Base-by-base conservation (phyloP, 257 asterid genomes). In the Solanum piurae region DNA sequence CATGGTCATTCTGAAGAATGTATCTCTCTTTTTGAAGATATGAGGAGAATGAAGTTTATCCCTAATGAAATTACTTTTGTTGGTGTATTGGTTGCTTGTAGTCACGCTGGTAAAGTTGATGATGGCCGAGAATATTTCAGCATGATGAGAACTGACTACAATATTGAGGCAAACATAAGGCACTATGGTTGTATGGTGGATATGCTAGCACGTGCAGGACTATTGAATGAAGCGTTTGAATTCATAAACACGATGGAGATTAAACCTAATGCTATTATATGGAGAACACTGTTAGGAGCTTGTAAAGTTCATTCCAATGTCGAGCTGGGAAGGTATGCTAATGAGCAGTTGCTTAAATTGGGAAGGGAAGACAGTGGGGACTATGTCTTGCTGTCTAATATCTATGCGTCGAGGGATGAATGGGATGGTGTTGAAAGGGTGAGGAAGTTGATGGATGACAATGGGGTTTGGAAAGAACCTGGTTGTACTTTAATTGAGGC, bases 111-210 rank as follows among this genome's bases (percentile, higher is more conserved):
- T 49, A 91, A 91, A 91, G 95, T 95, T 42, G 86, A 90, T 40
- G 94, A 92, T 21, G 98, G 96, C 8, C 93, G 92, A 20, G 88
- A 83, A 33, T 92, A 92, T 68, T 94, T 94, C 83, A 86, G 83
- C 77, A 86, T 90, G 88, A 94, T 94, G 94, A 91, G 87, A 84
- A 84, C 88, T 40, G 87, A 76, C 40, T 92, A 92, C 38, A 84
- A 91, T 8, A 90, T 94, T 25, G 88, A 89, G 86, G 94, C 98
- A 4, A 95, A 93, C 88, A 84, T 90, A 85, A 89, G 88, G 90
- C 98, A 95, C 75, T 91, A 89, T 72, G 98, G 98, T 23, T 95
- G 98, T 89, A 93, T 95, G 95, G 96, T 95, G 37, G 96, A 94
- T 86, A 89, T 93, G 91, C 89, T 94, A 66, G 95, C 94, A 37